A percentile compares a stretch with the other conserved stretches of the same genome.
These are phyloP conservation scores for Trapa incisa DNA, from an alignment of 345 rosid species.

Conservation along the genomic window DNA sequence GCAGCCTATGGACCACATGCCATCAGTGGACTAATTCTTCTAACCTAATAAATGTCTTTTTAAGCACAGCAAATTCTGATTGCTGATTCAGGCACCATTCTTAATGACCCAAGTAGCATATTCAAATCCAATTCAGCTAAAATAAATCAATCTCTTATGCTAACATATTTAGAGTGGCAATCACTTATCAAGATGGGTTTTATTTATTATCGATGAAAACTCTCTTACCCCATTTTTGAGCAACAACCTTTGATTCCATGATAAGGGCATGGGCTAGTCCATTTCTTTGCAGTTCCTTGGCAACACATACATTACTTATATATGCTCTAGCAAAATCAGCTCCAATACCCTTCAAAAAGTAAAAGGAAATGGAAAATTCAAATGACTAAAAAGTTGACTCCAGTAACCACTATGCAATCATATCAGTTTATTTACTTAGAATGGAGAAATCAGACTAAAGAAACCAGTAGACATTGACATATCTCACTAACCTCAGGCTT, in stretches of 20 bases:
- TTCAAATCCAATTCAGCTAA: too few relatives aligned
- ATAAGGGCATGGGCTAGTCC: slow-evolving; percentile 57
- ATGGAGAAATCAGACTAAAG: background rate
- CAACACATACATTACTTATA: slow-evolving; percentile 81
- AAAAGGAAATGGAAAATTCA: background rate
- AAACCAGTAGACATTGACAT: background rate
- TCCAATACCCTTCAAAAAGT: slow-evolving; percentile 31
- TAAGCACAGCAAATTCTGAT: too few relatives aligned
- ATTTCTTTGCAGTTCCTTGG: slow-evolving; percentile 66
- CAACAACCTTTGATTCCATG: slow-evolving; percentile 46
- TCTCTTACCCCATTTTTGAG: slow-evolving; percentile 64
- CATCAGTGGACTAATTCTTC: background rate
- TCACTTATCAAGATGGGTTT: background rate
- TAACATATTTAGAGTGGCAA: background rate
- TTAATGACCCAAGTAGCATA: too few relatives aligned
- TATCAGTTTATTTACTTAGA: background rate
- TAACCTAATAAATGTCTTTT: too few relatives aligned
- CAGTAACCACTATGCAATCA: background rate
- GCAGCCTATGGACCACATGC: background rate
- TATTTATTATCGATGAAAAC: background rate
- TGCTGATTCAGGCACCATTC: too few relatives aligned
- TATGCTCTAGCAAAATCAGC: slow-evolving; percentile 70
- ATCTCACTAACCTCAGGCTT: slow-evolving; percentile 53
- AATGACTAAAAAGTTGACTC: background rate
- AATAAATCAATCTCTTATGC: too few relatives aligned